These are phyloP conservation scores for Pestalotiopsis sp. DNA, from an alignment of 2,329 filamentous ascomycete species.

Conservation along the genomic window DNA sequence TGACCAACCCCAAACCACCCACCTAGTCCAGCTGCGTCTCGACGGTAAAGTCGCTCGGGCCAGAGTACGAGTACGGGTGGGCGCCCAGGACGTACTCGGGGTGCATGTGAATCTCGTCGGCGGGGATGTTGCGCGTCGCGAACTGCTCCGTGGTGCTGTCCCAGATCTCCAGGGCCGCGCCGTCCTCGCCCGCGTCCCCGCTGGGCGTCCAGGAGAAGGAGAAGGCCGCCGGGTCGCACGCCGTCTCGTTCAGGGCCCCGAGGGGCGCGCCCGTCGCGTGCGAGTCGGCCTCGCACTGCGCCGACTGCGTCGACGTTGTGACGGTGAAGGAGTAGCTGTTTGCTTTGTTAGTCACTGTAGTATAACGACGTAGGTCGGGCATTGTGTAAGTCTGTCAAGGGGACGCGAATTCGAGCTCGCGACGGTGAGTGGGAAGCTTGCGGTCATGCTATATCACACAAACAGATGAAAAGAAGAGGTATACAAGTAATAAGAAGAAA, in stretches of 20 bases:
- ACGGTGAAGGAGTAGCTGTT: constrained; percentile 1
- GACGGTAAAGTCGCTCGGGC: background rate
- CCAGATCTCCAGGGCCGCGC: background rate
- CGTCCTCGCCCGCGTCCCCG: background rate
- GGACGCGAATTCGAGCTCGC: no score
- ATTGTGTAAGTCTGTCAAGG: no score
- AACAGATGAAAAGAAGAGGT: background rate
- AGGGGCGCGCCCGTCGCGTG: background rate
- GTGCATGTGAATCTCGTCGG: background rate
- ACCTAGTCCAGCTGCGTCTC: constrained; percentile 1
- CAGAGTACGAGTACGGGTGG: background rate
- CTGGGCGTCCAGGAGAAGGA: constrained; percentile 3
- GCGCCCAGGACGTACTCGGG: background rate
- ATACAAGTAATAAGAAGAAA: background rate
- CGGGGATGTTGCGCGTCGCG: background rate
- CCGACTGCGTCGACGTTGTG: background rate
- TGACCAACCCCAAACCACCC: background rate
- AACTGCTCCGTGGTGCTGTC: background rate
- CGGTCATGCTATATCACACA: background rate
- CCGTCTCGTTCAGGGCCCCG: background rate
- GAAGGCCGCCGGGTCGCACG: background rate
- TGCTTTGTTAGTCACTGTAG: background rate
- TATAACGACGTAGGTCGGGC: no score
- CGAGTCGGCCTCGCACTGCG: background rate
- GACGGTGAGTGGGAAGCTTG: background rate